Conservation (phyloP, 2,329 filamentous ascomycete genomes). For the Aspergillus chevalieri region DNA sequence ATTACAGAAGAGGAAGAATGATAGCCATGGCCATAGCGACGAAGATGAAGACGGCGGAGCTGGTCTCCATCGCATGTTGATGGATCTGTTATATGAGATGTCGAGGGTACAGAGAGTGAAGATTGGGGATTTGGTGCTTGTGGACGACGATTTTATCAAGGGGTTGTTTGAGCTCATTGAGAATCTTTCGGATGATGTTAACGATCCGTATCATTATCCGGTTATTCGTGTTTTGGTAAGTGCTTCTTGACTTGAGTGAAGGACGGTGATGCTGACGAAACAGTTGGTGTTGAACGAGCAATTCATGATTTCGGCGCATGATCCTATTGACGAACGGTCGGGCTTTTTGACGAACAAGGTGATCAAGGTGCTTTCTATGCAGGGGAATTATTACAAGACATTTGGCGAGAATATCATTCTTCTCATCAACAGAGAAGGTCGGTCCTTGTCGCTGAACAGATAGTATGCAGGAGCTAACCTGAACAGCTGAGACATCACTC, state of each 20-base stretch:
- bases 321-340: constrained; percentile 38
- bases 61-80: constrained; percentile 68
- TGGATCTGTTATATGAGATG: constrained; percentile 95
- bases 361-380: constrained; percentile 77
- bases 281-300: constrained; percentile 95
- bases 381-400: constrained; percentile 77
- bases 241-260: constrained; percentile 8
- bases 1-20: constrained; percentile 57
- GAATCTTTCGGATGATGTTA: constrained; percentile 73
- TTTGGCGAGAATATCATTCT: constrained; percentile 98
- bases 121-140: constrained; percentile 64
- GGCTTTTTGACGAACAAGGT: constrained; percentile 78
- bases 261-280: not conserved
- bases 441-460: constrained; percentile 1
- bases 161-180: constrained; percentile 86
- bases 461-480: constrained; percentile 7
- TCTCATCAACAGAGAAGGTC: constrained; percentile 81
- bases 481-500: constrained; percentile 70
- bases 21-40: constrained; percentile 32
- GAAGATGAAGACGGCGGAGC: constrained; percentile 31
- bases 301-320: constrained; percentile 76
- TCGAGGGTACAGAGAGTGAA: constrained; percentile 80
- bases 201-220: constrained; percentile 93
- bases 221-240: constrained; percentile 85
- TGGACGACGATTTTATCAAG: constrained; percentile 72